A percentile compares a stretch with the other conserved stretches of the same genome.
Conservation (phyloP, 202 grass and related monocot species). For the Panicum hallii region DNA sequence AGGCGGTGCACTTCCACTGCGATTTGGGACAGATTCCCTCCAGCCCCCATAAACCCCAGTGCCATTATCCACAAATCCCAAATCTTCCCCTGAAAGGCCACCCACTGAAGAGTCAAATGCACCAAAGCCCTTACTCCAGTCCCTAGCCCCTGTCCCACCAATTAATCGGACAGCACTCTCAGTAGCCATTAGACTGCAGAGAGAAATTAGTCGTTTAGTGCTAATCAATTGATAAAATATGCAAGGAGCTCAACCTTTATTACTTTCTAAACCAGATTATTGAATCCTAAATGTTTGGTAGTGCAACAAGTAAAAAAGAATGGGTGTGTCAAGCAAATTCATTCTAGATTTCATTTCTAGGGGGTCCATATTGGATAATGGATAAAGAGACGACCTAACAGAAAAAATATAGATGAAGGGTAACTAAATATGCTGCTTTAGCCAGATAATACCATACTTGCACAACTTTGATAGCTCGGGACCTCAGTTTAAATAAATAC, state of each 20-base stretch:
- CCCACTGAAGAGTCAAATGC: conserved; percentile 54
- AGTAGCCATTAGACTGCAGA: conserved; percentile 78
- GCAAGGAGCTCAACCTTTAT: not conserved
- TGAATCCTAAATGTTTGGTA: conserved; percentile 6
- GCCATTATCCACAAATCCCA: conserved; percentile 68
- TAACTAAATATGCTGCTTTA: conserved; percentile 7
- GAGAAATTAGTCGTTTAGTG: conserved; percentile 22
- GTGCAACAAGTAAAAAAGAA: conserved; percentile 30
- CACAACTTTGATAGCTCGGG: not conserved
- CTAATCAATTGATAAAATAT: not conserved
- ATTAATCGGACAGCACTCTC: conserved; percentile 83
- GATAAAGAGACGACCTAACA: not conserved
- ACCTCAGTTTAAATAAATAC: not conserved
- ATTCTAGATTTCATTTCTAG: conserved; percentile 1
- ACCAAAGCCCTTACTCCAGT: conserved; percentile 64
- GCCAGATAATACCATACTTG: not conserved
- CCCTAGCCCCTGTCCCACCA: conserved; percentile 60
- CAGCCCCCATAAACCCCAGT: conserved; percentile 59
- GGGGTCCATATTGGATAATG: not conserved
- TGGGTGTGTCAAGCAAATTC: conserved; percentile 18
- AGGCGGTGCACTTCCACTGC: conserved; percentile 92
- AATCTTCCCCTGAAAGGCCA: conserved; percentile 66
- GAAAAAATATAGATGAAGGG: conserved; percentile 5
- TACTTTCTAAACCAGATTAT: not conserved
- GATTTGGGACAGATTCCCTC: conserved; percentile 68